A percentile compares a stretch with the other conserved stretches of the same genome.
Conservation (phyloP, 1,284 basidiomycete genomes). For the Amylostereum areolatum region DNA sequence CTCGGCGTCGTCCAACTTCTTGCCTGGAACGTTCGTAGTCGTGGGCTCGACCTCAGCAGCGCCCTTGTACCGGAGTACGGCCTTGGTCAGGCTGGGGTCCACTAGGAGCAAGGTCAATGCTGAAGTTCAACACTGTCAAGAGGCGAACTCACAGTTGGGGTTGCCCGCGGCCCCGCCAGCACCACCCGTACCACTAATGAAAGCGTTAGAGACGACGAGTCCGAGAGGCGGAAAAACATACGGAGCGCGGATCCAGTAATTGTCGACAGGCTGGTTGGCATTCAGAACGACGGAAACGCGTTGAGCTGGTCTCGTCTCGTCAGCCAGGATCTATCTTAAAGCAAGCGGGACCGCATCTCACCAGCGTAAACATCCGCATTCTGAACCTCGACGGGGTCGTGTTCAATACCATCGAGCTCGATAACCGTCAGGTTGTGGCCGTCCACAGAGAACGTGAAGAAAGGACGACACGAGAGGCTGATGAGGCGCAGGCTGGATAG, state of each 20-base stretch:
- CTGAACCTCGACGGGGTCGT: conserved; percentile 34
- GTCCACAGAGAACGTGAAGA: conserved; percentile 36
- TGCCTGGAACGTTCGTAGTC: conserved; percentile 10
- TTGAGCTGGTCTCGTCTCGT: background rate
- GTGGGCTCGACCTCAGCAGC: conserved; percentile 39
- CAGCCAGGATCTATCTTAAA: no score
- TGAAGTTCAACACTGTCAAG: no score
- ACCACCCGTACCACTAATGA: no score
- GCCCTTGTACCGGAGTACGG: conserved; percentile 40
- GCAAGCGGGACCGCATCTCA: no score
- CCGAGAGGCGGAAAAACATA: conserved; percentile 32
- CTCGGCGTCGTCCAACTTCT: conserved; percentile 8
- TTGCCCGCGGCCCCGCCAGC: no score
- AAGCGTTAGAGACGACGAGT: no score
- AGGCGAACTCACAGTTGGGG: no score
- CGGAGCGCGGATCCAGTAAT: conserved; percentile 12
- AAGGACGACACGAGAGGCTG: conserved; percentile 36
- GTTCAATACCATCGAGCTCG: conserved; percentile 42
- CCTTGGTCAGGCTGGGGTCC: conserved; percentile 8
- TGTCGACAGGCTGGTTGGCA: background rate
- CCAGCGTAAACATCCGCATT: conserved; percentile 28
- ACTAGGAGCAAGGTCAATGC: background rate
- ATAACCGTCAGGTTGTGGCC: conserved; percentile 39
- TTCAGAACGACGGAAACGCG: conserved; percentile 16
- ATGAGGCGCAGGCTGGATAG: conserved; percentile 37